phyloP scores from a whole-genome alignment of 108 stramenopile species.

The Poteriospumella lacustris region DNA sequence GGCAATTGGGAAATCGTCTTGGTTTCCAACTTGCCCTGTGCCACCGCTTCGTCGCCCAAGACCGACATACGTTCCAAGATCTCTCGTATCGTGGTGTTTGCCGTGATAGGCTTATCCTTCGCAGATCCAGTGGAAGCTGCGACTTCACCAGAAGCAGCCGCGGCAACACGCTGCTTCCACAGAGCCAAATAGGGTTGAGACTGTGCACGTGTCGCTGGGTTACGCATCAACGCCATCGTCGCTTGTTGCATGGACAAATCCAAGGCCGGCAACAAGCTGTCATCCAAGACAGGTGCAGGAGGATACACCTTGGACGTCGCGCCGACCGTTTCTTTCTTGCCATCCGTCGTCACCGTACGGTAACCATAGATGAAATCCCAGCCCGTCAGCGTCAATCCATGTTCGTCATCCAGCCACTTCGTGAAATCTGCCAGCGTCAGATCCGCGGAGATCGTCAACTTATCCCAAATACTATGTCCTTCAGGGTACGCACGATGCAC shows the following conservation, averaged over 20 bases:
- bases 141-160: background rate
- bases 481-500: conserved; percentile 22
- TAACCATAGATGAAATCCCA: conserved; percentile 15
- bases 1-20: background rate
- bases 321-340: background rate
- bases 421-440: background rate
- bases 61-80: background rate
- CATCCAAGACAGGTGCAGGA: background rate
- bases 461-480: conserved; percentile 3
- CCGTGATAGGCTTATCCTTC: conserved; percentile 14
- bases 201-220: background rate
- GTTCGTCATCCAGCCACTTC: background rate
- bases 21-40: background rate
- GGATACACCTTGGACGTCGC: conserved; percentile 1
- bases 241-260: background rate
- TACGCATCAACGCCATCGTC: background rate
- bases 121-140: background rate
- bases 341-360: background rate
- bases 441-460: background rate
- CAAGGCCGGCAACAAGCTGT: conserved; percentile 10
- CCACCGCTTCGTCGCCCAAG: background rate
- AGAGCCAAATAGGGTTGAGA: background rate
- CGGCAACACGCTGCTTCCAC: background rate
- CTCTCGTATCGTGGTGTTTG: background rate
- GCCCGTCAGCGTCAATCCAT: background rate